Conservation (phyloP, 352 stramenopile species). For the Chrysophaeum taylorii region DNA sequence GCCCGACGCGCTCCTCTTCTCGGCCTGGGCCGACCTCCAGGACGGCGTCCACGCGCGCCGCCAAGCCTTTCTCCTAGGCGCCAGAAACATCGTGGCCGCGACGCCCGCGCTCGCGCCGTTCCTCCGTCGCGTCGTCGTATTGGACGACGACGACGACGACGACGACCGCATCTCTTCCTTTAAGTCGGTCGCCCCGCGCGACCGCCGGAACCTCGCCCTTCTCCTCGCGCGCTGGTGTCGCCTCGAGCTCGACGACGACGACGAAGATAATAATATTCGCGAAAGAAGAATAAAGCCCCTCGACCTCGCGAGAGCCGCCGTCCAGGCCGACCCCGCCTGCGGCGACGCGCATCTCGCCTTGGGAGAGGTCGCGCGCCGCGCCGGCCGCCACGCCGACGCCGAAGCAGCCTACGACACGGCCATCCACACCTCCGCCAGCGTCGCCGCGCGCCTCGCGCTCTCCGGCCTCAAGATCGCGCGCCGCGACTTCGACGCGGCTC, state of each 20-base stretch:
- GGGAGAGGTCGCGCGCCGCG: background rate
- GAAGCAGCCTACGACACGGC: background rate
- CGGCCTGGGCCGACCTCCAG: too few species aligned
- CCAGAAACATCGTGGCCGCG: too few species aligned
- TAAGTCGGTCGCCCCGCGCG: background rate
- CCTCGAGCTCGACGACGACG: slow-evolving; percentile 2
- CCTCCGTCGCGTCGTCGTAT: background rate
- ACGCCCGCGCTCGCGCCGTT: background rate
- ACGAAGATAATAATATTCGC: background rate
- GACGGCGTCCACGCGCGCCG: too few species aligned
- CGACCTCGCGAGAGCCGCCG: background rate
- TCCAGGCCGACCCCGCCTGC: background rate
- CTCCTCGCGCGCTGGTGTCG: background rate
- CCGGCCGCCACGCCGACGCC: background rate
- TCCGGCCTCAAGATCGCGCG: background rate
- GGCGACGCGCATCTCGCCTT: background rate
- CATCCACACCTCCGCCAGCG: background rate
- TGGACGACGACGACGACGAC: background rate
- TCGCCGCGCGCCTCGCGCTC: background rate
- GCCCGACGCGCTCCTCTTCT: too few species aligned
- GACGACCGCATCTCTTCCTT: background rate
- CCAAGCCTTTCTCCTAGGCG: too few species aligned
- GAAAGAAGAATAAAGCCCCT: too few species aligned
- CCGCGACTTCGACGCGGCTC: background rate
- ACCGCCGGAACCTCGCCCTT: background rate